These are phyloP conservation scores for Plantago coronopus DNA, from an alignment of 305 asterid genomes.

Conservation along the genomic window DNA sequence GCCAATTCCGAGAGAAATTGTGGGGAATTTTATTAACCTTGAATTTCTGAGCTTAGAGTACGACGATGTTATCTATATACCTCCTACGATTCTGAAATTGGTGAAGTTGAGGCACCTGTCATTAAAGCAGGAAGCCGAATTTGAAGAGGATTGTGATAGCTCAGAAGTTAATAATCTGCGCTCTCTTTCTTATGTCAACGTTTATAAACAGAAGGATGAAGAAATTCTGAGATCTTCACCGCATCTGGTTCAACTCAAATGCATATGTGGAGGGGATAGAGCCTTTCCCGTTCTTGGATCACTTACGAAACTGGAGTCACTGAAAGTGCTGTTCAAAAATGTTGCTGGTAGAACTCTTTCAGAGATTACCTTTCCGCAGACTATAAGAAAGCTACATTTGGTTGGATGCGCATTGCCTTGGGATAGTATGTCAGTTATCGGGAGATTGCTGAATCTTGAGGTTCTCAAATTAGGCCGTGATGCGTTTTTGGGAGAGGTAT, in stretches of 20 bases:
- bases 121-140: not conserved
- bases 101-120: not conserved
- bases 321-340: too few relatives aligned
- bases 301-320: not conserved
- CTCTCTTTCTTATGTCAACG: not conserved
- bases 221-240: not conserved
- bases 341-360: too few relatives aligned
- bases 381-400: too few relatives aligned
- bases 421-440: too few relatives aligned
- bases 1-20: not conserved
- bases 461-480: too few relatives aligned
- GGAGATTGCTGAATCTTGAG: too few relatives aligned
- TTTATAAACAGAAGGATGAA: not conserved
- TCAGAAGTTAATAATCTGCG: not conserved
- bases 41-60: not conserved
- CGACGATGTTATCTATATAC: not conserved
- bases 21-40: not conserved
- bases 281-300: not conserved
- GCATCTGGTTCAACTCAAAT: not conserved
- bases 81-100: not conserved
- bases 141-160: not conserved
- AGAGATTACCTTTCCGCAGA: too few relatives aligned
- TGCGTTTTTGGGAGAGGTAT: too few relatives aligned
- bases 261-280: not conserved
- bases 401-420: too few relatives aligned